phyloP scores from a whole-genome alignment of 2,329 filamentous ascomycete genomes.

The Macrophomina tecta region DNA sequence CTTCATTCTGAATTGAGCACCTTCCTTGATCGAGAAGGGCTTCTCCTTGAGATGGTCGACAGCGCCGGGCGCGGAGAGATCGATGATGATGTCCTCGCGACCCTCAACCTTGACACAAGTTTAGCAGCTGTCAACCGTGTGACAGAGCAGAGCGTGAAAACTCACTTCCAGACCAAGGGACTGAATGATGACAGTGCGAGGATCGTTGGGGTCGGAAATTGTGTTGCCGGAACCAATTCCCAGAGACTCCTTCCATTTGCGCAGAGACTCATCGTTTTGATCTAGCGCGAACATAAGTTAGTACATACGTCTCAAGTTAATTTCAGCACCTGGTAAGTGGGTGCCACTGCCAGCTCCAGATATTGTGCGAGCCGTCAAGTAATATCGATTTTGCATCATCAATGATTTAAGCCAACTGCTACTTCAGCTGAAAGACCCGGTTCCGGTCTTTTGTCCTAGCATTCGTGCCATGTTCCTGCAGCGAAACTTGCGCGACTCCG shows the following conservation, averaged over 20 bases:
- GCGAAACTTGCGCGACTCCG: too few species aligned
- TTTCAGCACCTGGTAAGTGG: not conserved
- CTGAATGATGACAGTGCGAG: slow-evolving; percentile 90
- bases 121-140: not conserved
- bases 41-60: slow-evolving; percentile 82
- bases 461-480: too few species aligned
- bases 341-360: too few species aligned
- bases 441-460: too few species aligned
- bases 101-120: slow-evolving; percentile 63
- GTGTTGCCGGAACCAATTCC: slow-evolving; percentile 72
- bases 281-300: slow-evolving; percentile 51
- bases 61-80: slow-evolving; percentile 76
- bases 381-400: too few species aligned
- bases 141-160: not conserved
- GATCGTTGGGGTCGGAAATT: slow-evolving; percentile 68
- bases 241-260: slow-evolving; percentile 96
- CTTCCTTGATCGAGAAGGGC: slow-evolving; percentile 98
- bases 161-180: slow-evolving; percentile 78
- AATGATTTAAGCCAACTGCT: too few species aligned
- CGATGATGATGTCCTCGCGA: slow-evolving; percentile 84
- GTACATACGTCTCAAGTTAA: not conserved
- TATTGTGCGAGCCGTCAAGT: too few species aligned
- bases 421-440: too few species aligned
- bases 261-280: slow-evolving; percentile 86
- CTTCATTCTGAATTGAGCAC: slow-evolving; percentile 91